phyloP scores from a whole-genome alignment of 2,329 filamentous ascomycete species.

The Botryotinia calthae region DNA sequence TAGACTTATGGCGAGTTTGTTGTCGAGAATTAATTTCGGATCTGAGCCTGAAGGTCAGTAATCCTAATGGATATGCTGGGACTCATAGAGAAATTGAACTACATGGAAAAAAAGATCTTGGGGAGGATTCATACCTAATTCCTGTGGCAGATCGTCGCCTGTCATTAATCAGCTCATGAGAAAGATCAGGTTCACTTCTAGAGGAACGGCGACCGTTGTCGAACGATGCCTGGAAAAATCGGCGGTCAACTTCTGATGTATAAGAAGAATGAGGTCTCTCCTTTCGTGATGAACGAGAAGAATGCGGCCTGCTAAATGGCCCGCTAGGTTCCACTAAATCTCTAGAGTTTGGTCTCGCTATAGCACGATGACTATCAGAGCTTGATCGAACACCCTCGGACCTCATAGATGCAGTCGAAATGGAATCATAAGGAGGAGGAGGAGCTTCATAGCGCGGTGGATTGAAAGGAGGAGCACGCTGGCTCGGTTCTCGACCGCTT shows the following conservation, averaged over 20 bases:
- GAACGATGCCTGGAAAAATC: not conserved
- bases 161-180: not conserved
- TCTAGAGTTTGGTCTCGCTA: not conserved
- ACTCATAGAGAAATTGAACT: not conserved
- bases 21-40: not conserved
- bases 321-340: not conserved
- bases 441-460: not conserved
- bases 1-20: not conserved
- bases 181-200: not conserved
- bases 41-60: not conserved
- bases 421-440: not conserved
- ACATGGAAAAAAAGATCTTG: fast-evolving
- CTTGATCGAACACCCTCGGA: not conserved
- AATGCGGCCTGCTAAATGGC: not conserved
- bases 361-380: not conserved
- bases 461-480: not conserved
- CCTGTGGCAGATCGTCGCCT: not conserved
- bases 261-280: not conserved
- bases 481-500: not conserved
- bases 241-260: not conserved
- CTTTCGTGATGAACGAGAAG: not conserved
- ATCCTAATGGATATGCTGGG: not conserved
- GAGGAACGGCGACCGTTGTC: not conserved
- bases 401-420: not conserved
- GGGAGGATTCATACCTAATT: not conserved